Base-by-base conservation (phyloP, 345 rosid genomes). In the Adansonia digitata region DNA sequence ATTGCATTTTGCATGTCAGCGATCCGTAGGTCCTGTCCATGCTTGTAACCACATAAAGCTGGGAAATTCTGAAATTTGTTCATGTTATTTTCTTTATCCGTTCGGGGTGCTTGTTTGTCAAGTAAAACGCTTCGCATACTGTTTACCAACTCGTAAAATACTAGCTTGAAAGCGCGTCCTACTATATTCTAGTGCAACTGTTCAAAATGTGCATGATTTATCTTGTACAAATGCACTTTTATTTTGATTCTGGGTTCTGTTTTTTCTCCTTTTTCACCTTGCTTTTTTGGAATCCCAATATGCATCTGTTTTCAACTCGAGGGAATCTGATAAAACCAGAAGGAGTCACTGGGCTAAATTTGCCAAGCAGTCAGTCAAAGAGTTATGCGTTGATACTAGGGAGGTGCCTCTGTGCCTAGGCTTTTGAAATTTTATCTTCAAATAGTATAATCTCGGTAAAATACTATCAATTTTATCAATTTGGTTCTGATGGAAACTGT, bases 1-100 rank as follows among this genome's bases (percentile, higher is more conserved):
- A 71, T 55, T 20, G 74, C 77, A 42, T 27, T 52, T 75, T 87
- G 90, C 88, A 85, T 83, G 88, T 69, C 67, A 29, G 27, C 48
- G 56, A 59, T 74, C 69, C n/a, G 46, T 51, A n/a, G n/a, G 60
- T 74, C 37, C 18, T 62, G 64, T 77, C 60, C 69, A 18, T 48
- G 49, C 63, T 43, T 51, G 14, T 59, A 24, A 13, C 52, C 17
- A 46, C 18, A 60, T 34, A 52, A 73, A 31, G 20, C 18, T 45
- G 18, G 69, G 7, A 59, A 73, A 26, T 73, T 15, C n/a, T 17
- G 57, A 46, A 45, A 43, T 29, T 31, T 59, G 12, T 31, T 29
- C 34, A 11, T 61, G 7, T 61, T 59, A 9, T 43, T 43, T 27
- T 45, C 10, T 52, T 37, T 34, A 4, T 49, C 15, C 24, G 52